Base-by-base conservation (phyloP, 371 early-diverging fungal species). In the Mucor lusitanicus region DNA sequence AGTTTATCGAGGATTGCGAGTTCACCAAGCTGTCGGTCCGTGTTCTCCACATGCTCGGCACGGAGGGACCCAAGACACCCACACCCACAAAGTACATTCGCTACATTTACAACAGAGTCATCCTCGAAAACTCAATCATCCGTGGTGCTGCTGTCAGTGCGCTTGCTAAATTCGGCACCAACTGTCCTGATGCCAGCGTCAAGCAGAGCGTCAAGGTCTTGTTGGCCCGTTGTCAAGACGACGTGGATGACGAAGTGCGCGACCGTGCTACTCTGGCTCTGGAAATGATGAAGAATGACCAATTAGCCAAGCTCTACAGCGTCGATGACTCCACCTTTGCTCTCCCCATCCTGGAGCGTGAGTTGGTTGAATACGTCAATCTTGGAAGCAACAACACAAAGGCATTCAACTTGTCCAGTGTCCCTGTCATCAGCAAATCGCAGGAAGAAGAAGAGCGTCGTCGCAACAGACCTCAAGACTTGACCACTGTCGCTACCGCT, bases 1-100 rank as follows among this genome's bases (percentile, higher is more conserved):
- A 99, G 83, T 98, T 99, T 76, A 99, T 99, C 73, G 99, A 99
- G 75, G 99, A 99, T 77, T 99, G 99, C 82, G 99, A 98, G 78
- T 98, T 96, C 78, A 92, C 95, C 25, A 96, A 95, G 78, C 88
- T 99, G 6, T 95, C 97, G 15, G 98, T 97, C 50, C 92, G 96
- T 44, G 93, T 98, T 55, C 85, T 99, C 44, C 93, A 97, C 79
- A 83, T 99, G 44, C 85, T 99, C 33, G 99, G 99, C 63, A 82
- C 89, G 3, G 97, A 97, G 74, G 99, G 99, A 0, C 99, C 99
- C 37, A 90, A 89, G 70, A 93, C 95, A 17, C 74, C 88, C 1
- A 90, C 92, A 21, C 99, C 99, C 17, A 90, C 96, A 19, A 93
- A 96, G 71, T 98, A 92, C 78, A 97, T 99, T 70, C 92, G 98